phyloP scores from a whole-genome alignment of 192 early-diverging fungal species.

The Spizellomyces punctatus region DNA sequence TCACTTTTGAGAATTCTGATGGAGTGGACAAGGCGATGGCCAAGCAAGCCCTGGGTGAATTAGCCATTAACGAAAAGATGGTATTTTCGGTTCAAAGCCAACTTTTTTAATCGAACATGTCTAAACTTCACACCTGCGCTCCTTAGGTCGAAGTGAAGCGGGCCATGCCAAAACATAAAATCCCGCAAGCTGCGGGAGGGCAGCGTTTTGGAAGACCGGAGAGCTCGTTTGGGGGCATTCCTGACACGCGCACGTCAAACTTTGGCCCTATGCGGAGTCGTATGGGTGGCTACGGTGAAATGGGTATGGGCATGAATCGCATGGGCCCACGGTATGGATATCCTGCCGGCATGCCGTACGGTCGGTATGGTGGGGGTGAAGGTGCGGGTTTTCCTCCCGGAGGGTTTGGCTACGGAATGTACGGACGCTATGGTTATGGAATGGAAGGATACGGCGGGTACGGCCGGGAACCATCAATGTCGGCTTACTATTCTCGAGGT shows the following conservation, averaged over 20 bases:
- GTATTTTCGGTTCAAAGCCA: constrained; percentile 37
- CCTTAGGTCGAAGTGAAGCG: constrained; percentile 68
- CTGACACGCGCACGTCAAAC: constrained; percentile 10
- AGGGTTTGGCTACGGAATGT: constrained; percentile 32
- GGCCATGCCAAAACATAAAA: constrained; percentile 65
- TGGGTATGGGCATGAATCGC: constrained; percentile 30
- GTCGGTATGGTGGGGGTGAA: constrained; percentile 32
- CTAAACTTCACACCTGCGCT: neutral
- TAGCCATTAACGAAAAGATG: constrained; percentile 71
- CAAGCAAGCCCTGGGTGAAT: constrained; percentile 48
- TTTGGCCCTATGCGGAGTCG: constrained; percentile 41
- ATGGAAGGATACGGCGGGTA: constrained; percentile 40
- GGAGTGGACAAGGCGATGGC: constrained; percentile 77
- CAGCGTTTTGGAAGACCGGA: constrained; percentile 39
- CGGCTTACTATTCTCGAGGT: constrained; percentile 17
- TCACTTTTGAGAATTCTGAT: constrained; percentile 79
- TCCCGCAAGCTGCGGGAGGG: constrained; percentile 6
- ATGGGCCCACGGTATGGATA: constrained; percentile 42
- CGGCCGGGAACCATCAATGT: constrained; percentile 7
- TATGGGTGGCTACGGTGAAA: constrained; percentile 29
- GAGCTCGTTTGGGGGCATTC: constrained; percentile 6
- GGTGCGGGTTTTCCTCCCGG: constrained; percentile 23
- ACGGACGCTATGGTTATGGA: constrained; percentile 40
- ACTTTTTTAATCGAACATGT: neutral
- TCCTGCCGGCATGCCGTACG: constrained; percentile 33